Percentiles rank a stretch among this genome's conserved stretches.
Conservation (phyloP, 1,284 basidiomycete genomes). For the Cutaneotrichosporon cyanovorans region DNA sequence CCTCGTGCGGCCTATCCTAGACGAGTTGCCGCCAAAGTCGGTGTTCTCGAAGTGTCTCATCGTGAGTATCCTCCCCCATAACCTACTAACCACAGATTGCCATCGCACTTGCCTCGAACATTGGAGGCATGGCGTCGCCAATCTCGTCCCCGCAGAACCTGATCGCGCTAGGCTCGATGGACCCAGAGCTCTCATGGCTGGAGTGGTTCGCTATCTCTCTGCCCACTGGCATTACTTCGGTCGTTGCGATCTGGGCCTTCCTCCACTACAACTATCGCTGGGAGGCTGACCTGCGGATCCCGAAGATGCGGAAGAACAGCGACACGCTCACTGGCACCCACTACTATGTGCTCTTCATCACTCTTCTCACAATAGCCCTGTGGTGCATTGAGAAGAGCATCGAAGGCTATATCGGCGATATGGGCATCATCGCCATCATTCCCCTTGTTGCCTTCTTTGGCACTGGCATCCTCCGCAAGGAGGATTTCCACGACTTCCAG, state of each 20-base stretch:
- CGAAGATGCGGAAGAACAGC: slow-evolving; percentile 67
- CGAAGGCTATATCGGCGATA: slow-evolving; percentile 77
- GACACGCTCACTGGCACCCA: slow-evolving; percentile 77
- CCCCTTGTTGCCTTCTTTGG: slow-evolving; percentile 93
- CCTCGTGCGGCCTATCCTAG: slow-evolving; percentile 92
- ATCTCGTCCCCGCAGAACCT: slow-evolving; percentile 93
- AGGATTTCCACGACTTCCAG: slow-evolving; percentile 88
- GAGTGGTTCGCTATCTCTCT: slow-evolving; percentile 92
- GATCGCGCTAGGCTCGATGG: slow-evolving; percentile 84
- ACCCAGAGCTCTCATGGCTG: slow-evolving; percentile 77
- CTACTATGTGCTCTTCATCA: slow-evolving; percentile 82
- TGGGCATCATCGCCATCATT: slow-evolving; percentile 94
- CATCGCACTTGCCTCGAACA: slow-evolving; percentile 94
- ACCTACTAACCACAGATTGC: slow-evolving; percentile 57
- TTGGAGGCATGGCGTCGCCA: slow-evolving; percentile 93
- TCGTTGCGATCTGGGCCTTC: slow-evolving; percentile 84
- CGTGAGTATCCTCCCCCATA: slow-evolving; percentile 49
- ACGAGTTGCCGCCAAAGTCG: slow-evolving; percentile 80
- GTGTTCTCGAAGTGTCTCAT: slow-evolving; percentile 86
- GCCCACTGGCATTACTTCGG: slow-evolving; percentile 77
- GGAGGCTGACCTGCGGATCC: slow-evolving; percentile 75
- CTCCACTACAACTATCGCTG: slow-evolving; percentile 79
- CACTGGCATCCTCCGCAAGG: slow-evolving; percentile 88
- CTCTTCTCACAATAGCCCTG: slow-evolving; percentile 74
- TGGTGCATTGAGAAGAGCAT: slow-evolving; percentile 88